Evolutionary conservation across 1,284 basidiomycete species (phyloP), one percentile per base, ranked within the genome.

Genomic region (Rhodotorula sp.): DNA sequence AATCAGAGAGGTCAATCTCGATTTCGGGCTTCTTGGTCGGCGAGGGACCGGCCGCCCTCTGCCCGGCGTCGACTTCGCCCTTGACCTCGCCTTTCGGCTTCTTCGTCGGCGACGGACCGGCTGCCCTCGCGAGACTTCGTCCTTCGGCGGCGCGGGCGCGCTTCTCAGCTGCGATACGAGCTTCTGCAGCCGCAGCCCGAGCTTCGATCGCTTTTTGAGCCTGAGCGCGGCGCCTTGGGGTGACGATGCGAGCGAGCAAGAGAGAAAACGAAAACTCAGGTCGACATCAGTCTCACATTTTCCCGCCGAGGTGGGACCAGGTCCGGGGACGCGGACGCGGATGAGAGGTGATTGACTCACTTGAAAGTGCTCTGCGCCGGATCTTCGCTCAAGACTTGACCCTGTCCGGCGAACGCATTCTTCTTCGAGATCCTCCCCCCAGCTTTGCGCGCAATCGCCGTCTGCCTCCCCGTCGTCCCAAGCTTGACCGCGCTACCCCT

Each of bases 391-490:
- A 74, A 56, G 6, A 54, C 18, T 24, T 10, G 60, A 22, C 8
- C 73, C 73, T 8, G 62, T 53, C 1, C 70, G 4, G 48, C 30
- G 26, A 74, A 74, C 33, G 62, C 69, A 7, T 48, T 64, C 54
- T 63, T 62, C 26, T 64, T 51, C n/a, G 18, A 53, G 30, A 74
- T 70, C 46, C 70, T 26, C 14, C 68, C 58, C 1, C 73, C 73
- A 17, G 73, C 46, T 56, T 72, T 72, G 45, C 26, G 45, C 49
- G 64, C 6, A 7, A 74, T 42, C 22, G 53, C 44, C n/a, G 70
- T 74, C 64, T 74, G 73, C 10, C 73, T 42, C 22, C 73, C 73
- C 22, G 73, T 72, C 49, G 54, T 48, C 6, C 73, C 73, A 2
- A 64, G 66, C 42, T 60, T 61, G 51, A 65, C 67, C 8, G 71